Conservation (phyloP, 805 yeast genomes). For the Lachancea sp. region DNA sequence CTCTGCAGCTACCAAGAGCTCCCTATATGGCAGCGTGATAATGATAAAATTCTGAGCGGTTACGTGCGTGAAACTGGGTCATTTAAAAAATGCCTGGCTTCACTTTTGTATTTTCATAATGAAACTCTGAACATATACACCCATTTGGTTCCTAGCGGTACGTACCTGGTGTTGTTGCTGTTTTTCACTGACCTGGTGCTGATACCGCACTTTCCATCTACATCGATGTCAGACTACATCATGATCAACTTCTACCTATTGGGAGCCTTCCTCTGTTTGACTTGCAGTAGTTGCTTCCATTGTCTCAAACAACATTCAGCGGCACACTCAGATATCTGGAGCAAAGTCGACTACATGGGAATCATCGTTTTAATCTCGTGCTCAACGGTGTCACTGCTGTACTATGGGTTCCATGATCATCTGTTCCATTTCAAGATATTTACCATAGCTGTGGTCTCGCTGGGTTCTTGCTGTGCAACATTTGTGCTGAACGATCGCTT, state of each 20-base stretch:
- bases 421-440: constrained; percentile 25
- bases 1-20: constrained; percentile 45
- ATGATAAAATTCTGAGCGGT: constrained; percentile 57
- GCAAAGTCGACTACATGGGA: constrained; percentile 70
- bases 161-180: constrained; percentile 25
- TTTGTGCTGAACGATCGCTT: constrained; percentile 64
- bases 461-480: constrained; percentile 57
- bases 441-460: constrained; percentile 38
- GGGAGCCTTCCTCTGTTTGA: constrained; percentile 55
- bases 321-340: constrained; percentile 47
- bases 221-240: constrained; percentile 40
- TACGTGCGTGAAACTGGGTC: constrained; percentile 55
- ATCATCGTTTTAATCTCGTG: constrained; percentile 62
- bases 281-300: constrained; percentile 62
- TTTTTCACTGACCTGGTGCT: constrained; percentile 27
- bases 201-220: constrained; percentile 32
- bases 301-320: constrained; percentile 61
- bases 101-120: constrained; percentile 55
- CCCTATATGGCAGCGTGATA: constrained; percentile 70
- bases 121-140: constrained; percentile 68
- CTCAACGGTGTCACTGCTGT: constrained; percentile 48
- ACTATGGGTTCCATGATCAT: constrained; percentile 40
- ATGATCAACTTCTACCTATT: constrained; percentile 48
- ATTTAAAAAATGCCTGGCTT: constrained; percentile 39
- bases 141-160: constrained; percentile 45